Percentiles rank a stretch among this genome's conserved stretches.
phyloP scores from a whole-genome alignment of 1,284 basidiomycete genomes.

The Irpex rosettiformis region DNA sequence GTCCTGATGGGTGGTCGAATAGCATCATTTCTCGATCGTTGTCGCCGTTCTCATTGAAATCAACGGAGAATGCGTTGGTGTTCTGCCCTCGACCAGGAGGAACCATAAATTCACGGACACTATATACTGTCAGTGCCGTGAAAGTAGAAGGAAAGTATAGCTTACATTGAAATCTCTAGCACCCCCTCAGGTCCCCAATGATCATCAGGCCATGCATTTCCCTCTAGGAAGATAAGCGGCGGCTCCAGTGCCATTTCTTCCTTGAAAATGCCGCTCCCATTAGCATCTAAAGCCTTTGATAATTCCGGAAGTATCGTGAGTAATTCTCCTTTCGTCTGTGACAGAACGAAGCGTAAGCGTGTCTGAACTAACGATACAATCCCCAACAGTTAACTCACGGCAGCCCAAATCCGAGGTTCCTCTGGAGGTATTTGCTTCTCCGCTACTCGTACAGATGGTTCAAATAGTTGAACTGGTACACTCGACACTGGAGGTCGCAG shows the following conservation, averaged over 20 bases:
- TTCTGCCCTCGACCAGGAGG: background rate
- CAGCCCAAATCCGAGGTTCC: conserved; percentile 14
- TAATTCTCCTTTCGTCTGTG: conserved; percentile 15
- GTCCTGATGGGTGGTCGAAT: conserved; percentile 1
- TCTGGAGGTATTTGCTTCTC: background rate
- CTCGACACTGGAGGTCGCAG: background rate
- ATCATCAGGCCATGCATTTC: conserved; percentile 11
- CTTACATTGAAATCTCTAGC: conserved; percentile 9
- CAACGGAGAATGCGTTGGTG: background rate
- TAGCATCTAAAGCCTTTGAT: conserved; percentile 1
- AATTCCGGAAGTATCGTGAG: conserved; percentile 13
- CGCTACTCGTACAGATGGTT: background rate
- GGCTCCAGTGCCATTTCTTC: conserved; percentile 10
- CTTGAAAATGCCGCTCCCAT: conserved; percentile 6
- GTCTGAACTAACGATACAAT: no score
- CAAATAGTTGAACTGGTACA: background rate
- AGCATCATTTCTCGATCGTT: conserved; percentile 7
- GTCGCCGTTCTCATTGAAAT: background rate
- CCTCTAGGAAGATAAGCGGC: conserved; percentile 14
- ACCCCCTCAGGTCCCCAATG: conserved; percentile 3
- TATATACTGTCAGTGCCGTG: background rate
- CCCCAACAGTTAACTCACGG: no score
- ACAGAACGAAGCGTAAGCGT: background rate
- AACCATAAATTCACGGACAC: conserved; percentile 10
- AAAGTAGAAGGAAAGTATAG: background rate